Evolutionary conservation across 768 basidiomycete species (phyloP).

Genomic region (Crassisporium funariophilum): DNA sequence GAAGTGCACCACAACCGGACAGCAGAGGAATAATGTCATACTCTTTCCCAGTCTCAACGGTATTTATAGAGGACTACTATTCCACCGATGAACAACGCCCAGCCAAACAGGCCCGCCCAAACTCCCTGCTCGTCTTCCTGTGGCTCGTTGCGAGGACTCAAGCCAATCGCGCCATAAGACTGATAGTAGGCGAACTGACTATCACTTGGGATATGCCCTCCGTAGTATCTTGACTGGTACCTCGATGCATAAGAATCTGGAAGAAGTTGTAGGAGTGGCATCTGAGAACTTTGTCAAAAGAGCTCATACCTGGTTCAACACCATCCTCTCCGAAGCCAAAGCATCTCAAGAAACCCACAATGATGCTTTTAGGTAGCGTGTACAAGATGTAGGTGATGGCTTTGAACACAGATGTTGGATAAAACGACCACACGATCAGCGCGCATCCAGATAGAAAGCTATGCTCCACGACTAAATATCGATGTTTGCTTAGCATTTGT

Average conservation of each 20-base stretch:
- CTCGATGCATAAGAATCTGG: neutral
- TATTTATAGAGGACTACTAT: conserved; percentile 2
- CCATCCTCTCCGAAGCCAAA: neutral
- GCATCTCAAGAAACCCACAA: neutral
- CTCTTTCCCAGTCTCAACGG: too few relatives aligned
- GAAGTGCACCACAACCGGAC: too few relatives aligned
- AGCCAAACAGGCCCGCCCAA: too few relatives aligned
- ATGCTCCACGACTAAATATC: neutral
- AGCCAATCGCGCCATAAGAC: conserved; percentile 8
- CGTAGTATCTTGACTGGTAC: conserved; percentile 2
- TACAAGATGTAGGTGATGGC: neutral
- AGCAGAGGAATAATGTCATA: too few relatives aligned
- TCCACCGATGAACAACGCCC: conserved; percentile 4
- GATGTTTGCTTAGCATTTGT: neutral
- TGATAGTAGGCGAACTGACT: conserved; percentile 3
- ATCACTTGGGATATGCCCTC: conserved; percentile 2
- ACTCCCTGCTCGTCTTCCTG: too few relatives aligned
- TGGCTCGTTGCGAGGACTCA: too few relatives aligned
- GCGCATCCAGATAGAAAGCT: neutral
- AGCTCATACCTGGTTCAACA: neutral
- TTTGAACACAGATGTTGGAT: neutral
- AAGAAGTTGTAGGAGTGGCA: neutral
- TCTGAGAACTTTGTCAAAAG: neutral
- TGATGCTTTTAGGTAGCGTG: neutral
- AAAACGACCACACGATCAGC: conserved; percentile 1